Conservation (phyloP, 305 asterid species). For the Fraxinus nigra region DNA sequence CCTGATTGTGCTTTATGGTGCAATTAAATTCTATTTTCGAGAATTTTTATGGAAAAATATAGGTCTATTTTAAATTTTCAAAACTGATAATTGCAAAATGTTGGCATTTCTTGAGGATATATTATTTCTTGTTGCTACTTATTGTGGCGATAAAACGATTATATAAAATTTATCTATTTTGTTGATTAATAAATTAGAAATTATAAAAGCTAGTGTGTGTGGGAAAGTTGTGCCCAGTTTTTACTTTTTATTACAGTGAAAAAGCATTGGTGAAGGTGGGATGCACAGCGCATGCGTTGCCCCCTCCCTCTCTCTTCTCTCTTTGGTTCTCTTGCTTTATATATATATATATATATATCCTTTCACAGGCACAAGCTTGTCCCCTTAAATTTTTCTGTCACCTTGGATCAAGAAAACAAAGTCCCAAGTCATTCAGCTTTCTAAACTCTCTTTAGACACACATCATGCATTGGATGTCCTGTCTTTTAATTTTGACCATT, state of each 20-base stretch:
- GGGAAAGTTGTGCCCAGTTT: neutral
- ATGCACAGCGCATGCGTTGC: conserved; percentile 25
- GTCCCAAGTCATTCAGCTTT: neutral
- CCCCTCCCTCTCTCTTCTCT: neutral
- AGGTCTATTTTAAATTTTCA: neutral
- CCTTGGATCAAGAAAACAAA: neutral
- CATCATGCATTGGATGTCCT: neutral
- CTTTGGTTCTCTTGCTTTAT: neutral
- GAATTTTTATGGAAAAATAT: neutral
- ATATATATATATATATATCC: neutral
- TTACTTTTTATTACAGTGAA: neutral
- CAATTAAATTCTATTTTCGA: neutral
- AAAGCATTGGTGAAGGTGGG: conserved; percentile 11
- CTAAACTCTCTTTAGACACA: neutral
- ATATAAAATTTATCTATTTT: neutral
- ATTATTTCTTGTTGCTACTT: neutral
- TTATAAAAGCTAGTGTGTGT: neutral
- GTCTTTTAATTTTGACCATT: neutral
- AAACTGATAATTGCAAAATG: neutral
- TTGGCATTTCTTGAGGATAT: neutral
- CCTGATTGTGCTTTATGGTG: neutral
- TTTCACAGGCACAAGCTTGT: neutral
- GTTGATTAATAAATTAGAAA: neutral
- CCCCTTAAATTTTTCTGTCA: neutral
- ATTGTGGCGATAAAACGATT: neutral